Evolutionary conservation across 768 basidiomycete genomes (phyloP), one percentile per base, ranked within the genome.

Genomic region (Russula ochroleuca): DNA sequence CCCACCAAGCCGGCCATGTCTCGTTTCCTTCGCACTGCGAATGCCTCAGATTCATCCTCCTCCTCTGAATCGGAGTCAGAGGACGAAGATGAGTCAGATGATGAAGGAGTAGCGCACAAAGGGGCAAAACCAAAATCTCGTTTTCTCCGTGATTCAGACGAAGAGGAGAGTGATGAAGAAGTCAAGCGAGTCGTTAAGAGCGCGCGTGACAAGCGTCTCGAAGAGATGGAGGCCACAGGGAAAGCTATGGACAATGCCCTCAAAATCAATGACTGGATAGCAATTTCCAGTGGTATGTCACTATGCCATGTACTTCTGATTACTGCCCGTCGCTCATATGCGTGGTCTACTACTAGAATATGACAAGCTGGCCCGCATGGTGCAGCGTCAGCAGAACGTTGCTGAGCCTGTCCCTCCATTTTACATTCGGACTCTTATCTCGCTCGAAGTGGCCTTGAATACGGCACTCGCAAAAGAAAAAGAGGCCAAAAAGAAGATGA

Each of bases 261-360:
- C 66, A 96, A 92, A 80, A 95, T 96, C 69, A 96, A 95, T 70
- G 94, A 99, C 76, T 99, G 97, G 97, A 86, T 88, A 28, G 85
- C 85, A 33, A 95, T 94, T 70, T 92, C 90, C 23, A 87, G 83
- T 64, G 95, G 95, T 94, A 69, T 61, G 85, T 74, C 23, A 52
- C 14, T 35, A 15, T 40, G 49, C n/a, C 49, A 47, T 33, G 41
- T 45, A 57, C 47, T 0, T 35, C 7, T 33, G 35, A 53, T 56
- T 28, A 47, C 56, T 52, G 25, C 50, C 8, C n/a, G 0, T n/a
- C 63, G 70, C 55, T 67, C 55, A 58, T 56, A 31, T 17, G 25
- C 3, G 15, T 41, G 51, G 45, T 47, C 3, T 50, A 23, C 9
- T 73, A 96, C 10, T 73, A 97, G 97, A 98, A 76, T 97, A 95